These are phyloP conservation scores for Sphaerostilbella broomeana DNA, from an alignment of 2,329 filamentous ascomycete species.

Conservation along the genomic window DNA sequence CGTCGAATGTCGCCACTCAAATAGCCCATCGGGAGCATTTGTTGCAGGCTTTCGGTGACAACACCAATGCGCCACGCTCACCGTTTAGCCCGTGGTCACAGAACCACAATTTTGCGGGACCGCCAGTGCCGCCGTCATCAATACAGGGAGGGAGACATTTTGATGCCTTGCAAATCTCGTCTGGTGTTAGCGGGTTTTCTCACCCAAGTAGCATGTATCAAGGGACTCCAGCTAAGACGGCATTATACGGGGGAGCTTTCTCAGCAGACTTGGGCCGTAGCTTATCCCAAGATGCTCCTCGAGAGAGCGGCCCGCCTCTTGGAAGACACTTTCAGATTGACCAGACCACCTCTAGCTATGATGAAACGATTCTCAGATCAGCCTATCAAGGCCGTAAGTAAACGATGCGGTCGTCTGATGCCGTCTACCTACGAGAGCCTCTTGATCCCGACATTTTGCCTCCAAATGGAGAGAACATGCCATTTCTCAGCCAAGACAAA, in stretches of 20 bases:
- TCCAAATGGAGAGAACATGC: too few species aligned
- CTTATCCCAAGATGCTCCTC: constrained; percentile 15
- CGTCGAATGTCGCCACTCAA: constrained; percentile 16
- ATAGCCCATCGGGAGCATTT: constrained; percentile 29
- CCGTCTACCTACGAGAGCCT: too few species aligned
- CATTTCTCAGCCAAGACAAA: too few species aligned
- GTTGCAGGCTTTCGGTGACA: constrained; percentile 29
- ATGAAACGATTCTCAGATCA: constrained; percentile 30
- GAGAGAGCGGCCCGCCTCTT: constrained; percentile 11
- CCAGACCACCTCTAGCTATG: constrained; percentile 28
- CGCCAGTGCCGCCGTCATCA: constrained; percentile 16
- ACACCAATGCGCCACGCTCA: constrained; percentile 23
- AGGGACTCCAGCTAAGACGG: constrained; percentile 35
- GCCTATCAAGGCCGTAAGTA: constrained; percentile 26
- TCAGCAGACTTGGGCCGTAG: constrained; percentile 13
- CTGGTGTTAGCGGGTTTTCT: constrained; percentile 35
- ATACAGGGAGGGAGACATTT: constrained; percentile 17
- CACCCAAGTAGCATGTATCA: constrained; percentile 45
- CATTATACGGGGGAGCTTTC: constrained; percentile 15
- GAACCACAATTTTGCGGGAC: constrained; percentile 15
- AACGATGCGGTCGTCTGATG: constrained; percentile 6
- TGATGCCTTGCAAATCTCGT: constrained; percentile 19
- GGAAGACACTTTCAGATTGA: constrained; percentile 27
- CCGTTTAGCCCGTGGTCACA: constrained; percentile 27
- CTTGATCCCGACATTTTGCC: too few species aligned